These are phyloP conservation scores for Chlamydomonas sp. DNA, from an alignment of 139 green algal species.

Conservation along the genomic window DNA sequence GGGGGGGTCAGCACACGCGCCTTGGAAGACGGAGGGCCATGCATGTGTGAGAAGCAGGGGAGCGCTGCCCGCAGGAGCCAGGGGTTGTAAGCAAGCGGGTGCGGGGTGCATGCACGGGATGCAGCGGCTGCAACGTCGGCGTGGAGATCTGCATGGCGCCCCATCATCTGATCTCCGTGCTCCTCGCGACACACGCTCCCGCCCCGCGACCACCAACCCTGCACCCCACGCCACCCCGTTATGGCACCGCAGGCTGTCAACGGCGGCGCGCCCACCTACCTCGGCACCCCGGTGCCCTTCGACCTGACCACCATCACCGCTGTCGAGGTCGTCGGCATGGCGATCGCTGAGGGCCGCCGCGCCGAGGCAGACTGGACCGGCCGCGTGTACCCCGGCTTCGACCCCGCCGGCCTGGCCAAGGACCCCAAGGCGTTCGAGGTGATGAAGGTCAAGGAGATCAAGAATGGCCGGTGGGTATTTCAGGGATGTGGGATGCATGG, in stretches of 20 bases:
- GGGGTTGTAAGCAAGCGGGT: too few species aligned
- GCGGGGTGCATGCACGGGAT: neutral
- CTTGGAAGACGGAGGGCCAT: too few species aligned
- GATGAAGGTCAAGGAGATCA: slow-evolving; percentile 86
- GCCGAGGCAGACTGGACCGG: slow-evolving; percentile 50
- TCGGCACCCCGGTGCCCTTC: slow-evolving; percentile 64
- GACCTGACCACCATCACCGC: slow-evolving; percentile 59
- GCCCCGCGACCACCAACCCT: neutral
- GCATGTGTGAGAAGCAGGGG: too few species aligned
- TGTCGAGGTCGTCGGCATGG: slow-evolving; percentile 39
- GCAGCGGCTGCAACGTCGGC: neutral
- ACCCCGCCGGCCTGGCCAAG: slow-evolving; percentile 82
- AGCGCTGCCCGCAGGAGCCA: too few species aligned
- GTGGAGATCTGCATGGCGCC: neutral
- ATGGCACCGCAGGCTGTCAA: slow-evolving; percentile 43
- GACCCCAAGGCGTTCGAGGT: slow-evolving; percentile 51
- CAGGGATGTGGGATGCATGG: neutral
- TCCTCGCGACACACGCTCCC: neutral
- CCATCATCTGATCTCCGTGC: neutral
- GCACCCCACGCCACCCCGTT: too few species aligned
- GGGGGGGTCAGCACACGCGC: too few species aligned
- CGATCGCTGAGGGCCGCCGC: slow-evolving; percentile 58
- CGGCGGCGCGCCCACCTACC: slow-evolving; percentile 59
- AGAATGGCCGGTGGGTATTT: slow-evolving; percentile 59
- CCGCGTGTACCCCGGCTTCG: slow-evolving; percentile 80